Evolutionary conservation across 2,329 filamentous ascomycete species (phyloP).

Genomic region (Chaetomium sp.): DNA sequence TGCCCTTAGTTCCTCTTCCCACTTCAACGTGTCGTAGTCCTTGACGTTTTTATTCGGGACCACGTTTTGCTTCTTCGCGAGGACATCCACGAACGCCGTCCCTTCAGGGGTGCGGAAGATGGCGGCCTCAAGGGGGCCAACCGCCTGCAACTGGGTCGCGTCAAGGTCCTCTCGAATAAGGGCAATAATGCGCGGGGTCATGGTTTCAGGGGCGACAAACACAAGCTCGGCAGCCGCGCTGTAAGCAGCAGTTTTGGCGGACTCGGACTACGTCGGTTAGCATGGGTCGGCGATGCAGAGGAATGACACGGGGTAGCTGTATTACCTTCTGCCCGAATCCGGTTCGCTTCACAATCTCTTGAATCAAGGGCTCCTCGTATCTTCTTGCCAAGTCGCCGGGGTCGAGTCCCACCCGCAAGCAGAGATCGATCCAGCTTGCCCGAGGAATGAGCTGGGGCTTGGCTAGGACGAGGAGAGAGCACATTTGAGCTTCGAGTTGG

Average conservation of each 20-base stretch:
- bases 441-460: slow-evolving; percentile 76
- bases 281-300: slow-evolving; percentile 12
- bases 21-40: slow-evolving; percentile 94
- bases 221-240: slow-evolving; percentile 86
- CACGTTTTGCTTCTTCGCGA: slow-evolving; percentile 75
- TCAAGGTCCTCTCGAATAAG: slow-evolving; percentile 76
- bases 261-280: slow-evolving; percentile 38
- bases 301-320: background rate
- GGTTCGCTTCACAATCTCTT: slow-evolving; percentile 62
- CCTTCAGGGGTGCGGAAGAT: slow-evolving; percentile 92
- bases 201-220: slow-evolving; percentile 84
- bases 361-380: slow-evolving; percentile 64
- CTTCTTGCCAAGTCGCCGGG: slow-evolving; percentile 75
- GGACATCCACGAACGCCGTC: slow-evolving; percentile 84
- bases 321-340: slow-evolving; percentile 56
- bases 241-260: slow-evolving; percentile 71
- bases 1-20: slow-evolving; percentile 88
- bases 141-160: slow-evolving; percentile 64
- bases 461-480: slow-evolving; percentile 75
- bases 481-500: slow-evolving; percentile 68
- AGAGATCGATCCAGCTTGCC: slow-evolving; percentile 86
- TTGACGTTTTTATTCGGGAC: slow-evolving; percentile 86
- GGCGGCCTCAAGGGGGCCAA: slow-evolving; percentile 86
- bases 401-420: slow-evolving; percentile 77
- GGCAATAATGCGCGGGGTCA: slow-evolving; percentile 74